Conservation (phyloP, 345 rosid genomes). For the Linum tenue region DNA sequence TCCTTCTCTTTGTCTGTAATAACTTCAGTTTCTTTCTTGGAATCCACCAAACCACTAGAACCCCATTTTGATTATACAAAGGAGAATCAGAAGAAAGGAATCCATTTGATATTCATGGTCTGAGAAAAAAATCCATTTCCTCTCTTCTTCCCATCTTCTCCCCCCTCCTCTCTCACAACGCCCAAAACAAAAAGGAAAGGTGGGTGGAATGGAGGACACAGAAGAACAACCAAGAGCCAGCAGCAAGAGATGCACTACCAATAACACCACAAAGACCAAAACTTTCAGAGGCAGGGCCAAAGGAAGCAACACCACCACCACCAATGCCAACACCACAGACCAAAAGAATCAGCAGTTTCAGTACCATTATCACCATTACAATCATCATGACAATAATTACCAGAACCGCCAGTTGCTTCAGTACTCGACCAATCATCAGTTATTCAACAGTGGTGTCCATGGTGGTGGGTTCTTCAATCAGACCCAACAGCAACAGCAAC, state of each 20-base stretch:
- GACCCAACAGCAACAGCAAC: conserved; percentile 17
- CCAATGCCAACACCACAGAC: conserved; percentile 17
- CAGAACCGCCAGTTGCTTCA: conserved; percentile 36
- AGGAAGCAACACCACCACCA: conserved; percentile 17
- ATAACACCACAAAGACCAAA: conserved; percentile 20
- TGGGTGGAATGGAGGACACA: conserved; percentile 52
- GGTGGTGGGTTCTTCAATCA: conserved; percentile 40
- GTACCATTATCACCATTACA: conserved; percentile 11
- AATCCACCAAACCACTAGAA: conserved; percentile 1
- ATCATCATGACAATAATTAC: background rate
- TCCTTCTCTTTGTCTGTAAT: conserved; percentile 20
- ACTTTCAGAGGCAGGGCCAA: conserved; percentile 33
- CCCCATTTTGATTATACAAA: background rate
- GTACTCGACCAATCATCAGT: conserved; percentile 27
- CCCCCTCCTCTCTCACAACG: conserved; percentile 11
- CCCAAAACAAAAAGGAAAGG: background rate
- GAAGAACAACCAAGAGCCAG: conserved; percentile 29
- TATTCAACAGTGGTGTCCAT: conserved; percentile 23
- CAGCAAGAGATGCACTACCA: conserved; percentile 28
- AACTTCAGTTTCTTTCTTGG: conserved; percentile 23
- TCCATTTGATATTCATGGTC: conserved; percentile 10
- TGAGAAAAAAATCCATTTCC: conserved; percentile 12
- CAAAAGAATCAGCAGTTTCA: conserved; percentile 16
- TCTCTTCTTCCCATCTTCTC: conserved; percentile 6
- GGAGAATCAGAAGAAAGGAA: too few species aligned